Evolutionary conservation across 2,329 filamentous ascomycete species (phyloP).

Genomic region (Fusarium napiforme): DNA sequence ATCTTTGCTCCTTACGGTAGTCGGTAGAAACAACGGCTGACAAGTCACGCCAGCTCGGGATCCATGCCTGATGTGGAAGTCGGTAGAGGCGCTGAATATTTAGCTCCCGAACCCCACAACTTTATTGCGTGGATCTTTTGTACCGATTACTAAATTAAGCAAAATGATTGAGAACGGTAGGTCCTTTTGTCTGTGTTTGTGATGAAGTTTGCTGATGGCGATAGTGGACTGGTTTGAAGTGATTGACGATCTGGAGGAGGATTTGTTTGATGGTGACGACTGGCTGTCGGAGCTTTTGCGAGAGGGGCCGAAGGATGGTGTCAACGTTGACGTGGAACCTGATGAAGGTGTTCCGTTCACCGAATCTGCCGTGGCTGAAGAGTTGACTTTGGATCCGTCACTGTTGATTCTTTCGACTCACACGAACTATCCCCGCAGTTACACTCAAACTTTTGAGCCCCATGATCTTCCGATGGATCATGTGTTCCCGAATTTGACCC

Average conservation of each 20-base stretch:
- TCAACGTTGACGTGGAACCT: not conserved
- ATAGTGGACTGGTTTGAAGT: not conserved
- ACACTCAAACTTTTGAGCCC: not conserved
- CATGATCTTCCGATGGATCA: not conserved
- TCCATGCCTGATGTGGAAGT: not conserved
- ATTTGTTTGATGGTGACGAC: not conserved
- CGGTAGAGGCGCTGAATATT: not conserved
- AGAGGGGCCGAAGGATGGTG: not conserved
- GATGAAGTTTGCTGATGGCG: not conserved
- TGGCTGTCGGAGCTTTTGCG: not conserved
- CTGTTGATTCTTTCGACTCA: not conserved
- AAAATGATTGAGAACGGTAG: not conserved
- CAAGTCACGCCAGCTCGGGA: not conserved
- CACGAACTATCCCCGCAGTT: not conserved
- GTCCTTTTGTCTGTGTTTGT: not conserved
- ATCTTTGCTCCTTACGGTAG: not conserved
- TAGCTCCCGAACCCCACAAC: not conserved
- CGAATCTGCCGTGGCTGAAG: not conserved
- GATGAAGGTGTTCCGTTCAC: not conserved
- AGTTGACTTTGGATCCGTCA: not conserved
- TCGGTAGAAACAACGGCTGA: not conserved
- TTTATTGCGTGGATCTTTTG: not conserved
- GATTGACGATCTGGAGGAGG: not conserved
- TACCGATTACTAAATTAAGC: not conserved
- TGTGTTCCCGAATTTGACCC: not conserved